Base-by-base conservation (phyloP, 2,329 filamentous ascomycete genomes). In the Exophiala spinifera region DNA sequence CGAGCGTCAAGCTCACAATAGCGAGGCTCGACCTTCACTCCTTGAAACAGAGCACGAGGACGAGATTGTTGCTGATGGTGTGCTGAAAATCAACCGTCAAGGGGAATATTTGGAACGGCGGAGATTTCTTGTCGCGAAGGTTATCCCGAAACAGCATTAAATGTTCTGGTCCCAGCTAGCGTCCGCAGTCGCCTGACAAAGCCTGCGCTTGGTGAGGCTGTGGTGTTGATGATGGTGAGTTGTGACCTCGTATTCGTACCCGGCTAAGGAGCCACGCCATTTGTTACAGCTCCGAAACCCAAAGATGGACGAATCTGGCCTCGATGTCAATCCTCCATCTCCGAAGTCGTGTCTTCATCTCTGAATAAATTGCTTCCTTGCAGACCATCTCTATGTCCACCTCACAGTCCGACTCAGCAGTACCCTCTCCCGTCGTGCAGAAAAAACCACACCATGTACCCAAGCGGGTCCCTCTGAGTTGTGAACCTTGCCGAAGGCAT, bases 1-100 rank as follows among this genome's bases (percentile, higher is more conserved):
- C 69, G 7, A 76, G 76, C 0, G 85, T 86, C 58, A 71, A 77
- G 15, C 69, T 72, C 25, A 77, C 82, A 0, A 74, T 85, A 33
- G 67, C 67, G 40, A 70, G 72, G 1, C 67, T 85, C 1, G 72
- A 74, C 0, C 65, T 83, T 0, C 61, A 64, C 1, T 84, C 80
- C 56, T 68, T 80, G 23, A 74, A 74, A 60, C 63, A 65, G n/a
- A n/a, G 0, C 46, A 46, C 13, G 13, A 54, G 34, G 14, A 54
- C 7, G 45, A 49, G 46, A 49, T 54, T 34, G 20, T 31, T 21
- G 39, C 43, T 13, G 37, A 33, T 13, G 49, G 49, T 15, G 23
- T 43, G 15, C 39, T 51, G 28, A 44, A 50, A 42, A 23, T 25
- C 47, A 50, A 25, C 36, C 36, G 42, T 50, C 36, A 50, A 50